phyloP scores from a whole-genome alignment of 2,329 filamentous ascomycete genomes.

The Colletotrichum sp. region DNA sequence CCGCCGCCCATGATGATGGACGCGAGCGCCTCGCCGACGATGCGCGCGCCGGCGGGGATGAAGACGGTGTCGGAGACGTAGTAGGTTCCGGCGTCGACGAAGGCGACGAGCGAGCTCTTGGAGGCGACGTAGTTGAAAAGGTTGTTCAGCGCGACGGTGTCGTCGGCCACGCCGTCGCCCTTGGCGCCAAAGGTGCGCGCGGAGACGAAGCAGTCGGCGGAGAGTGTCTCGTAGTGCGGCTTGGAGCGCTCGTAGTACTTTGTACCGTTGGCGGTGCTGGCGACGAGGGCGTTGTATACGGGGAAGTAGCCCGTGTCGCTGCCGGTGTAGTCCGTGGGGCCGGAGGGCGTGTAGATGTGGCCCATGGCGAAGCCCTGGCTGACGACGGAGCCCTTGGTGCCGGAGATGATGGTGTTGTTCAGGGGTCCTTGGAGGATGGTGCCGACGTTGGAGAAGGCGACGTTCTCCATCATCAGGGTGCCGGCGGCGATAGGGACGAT shows the following conservation, averaged over 20 bases:
- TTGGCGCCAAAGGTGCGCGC: conserved; percentile 70
- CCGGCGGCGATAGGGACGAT: conserved; percentile 40
- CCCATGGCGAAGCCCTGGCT: conserved; percentile 60
- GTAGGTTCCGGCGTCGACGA: conserved; percentile 67
- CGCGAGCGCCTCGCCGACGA: conserved; percentile 64
- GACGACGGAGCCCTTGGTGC: conserved; percentile 51
- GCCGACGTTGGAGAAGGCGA: conserved; percentile 39
- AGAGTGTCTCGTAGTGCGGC: conserved; percentile 71
- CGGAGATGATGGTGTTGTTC: conserved; percentile 56
- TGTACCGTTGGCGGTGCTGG: conserved; percentile 32
- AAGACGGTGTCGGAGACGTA: conserved; percentile 59
- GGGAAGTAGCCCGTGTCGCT: conserved; percentile 42
- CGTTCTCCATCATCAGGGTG: conserved; percentile 53
- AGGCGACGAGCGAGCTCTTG: conserved; percentile 56
- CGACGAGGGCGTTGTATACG: conserved; percentile 59
- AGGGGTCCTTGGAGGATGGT: conserved; percentile 43
- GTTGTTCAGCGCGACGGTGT: conserved; percentile 71
- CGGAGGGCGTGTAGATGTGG: conserved; percentile 62
- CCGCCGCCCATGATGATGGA: conserved; percentile 62
- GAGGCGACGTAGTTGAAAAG: conserved; percentile 61
- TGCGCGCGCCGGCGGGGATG: conserved; percentile 53
- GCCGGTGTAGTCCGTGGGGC: conserved; percentile 53
- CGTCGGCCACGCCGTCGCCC: conserved; percentile 77
- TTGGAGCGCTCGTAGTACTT: conserved; percentile 76
- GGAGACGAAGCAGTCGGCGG: conserved; percentile 66